Evolutionary conservation across 495 filamentous ascomycete species (phyloP).

Genomic region (Xylaria bambusicola): DNA sequence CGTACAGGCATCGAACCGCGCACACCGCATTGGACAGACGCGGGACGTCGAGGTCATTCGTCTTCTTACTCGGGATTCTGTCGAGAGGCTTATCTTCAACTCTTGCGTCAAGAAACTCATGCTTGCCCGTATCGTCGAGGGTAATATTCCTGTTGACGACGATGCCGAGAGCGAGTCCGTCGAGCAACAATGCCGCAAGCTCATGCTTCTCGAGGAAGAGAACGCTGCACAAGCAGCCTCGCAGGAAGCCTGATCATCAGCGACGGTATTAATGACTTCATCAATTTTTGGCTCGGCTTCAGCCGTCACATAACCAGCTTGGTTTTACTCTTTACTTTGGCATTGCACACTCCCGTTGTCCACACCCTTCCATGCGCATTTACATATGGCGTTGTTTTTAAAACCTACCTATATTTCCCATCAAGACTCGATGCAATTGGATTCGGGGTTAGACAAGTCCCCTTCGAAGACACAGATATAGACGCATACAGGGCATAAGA

Average conservation of each 20-base stretch:
- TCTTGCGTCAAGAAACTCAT: constrained; percentile 89
- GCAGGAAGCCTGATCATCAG: not conserved
- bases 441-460: too few relatives aligned
- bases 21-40: constrained; percentile 90
- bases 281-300: too few relatives aligned
- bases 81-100: constrained; percentile 90
- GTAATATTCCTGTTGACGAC: constrained; percentile 33
- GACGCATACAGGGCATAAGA: too few relatives aligned
- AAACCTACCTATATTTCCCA: too few relatives aligned
- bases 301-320: too few relatives aligned
- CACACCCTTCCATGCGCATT: too few relatives aligned
- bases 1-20: constrained; percentile 93
- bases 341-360: too few relatives aligned
- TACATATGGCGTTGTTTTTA: too few relatives aligned
- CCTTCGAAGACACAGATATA: too few relatives aligned
- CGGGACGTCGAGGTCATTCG: constrained; percentile 82
- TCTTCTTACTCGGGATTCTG: constrained; percentile 78
- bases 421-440: too few relatives aligned
- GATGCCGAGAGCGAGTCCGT: constrained; percentile 30
- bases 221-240: not conserved
- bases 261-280: too few relatives aligned
- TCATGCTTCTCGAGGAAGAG: constrained; percentile 31
- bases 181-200: constrained; percentile 30
- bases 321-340: too few relatives aligned
- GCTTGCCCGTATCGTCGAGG: constrained; percentile 78